Evolutionary conservation across 352 stramenopile genomes (phyloP), one percentile per base, ranked within the genome.

Genomic region (Aphanomyces astaci): DNA sequence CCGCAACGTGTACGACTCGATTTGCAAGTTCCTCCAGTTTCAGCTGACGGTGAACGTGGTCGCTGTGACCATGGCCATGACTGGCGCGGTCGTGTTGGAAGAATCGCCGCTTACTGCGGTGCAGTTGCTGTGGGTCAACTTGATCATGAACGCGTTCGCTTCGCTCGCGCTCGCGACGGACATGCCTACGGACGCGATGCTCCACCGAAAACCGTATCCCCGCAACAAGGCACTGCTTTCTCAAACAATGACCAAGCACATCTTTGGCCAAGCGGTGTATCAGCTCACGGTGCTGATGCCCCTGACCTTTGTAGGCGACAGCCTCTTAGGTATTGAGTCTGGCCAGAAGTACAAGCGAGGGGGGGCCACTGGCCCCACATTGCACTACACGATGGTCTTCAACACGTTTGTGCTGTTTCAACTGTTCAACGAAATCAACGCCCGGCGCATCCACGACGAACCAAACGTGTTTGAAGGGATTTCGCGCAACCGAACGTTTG

Each of bases 1-100:
- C 7, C 81, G 96, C 49, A 97, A 95, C 63, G 92, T 98, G 17
- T 98, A 98, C 78, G 95, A 98, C 74, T 98, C 95, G 70, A 98
- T 98, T 64, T 75, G 87, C 52, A n/a, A n/a, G n/a, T n/a, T n/a
- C n/a, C n/a, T n/a, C n/a, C n/a, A n/a, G n/a, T n/a, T 98, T 72
- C 93, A 98, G 75, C 77, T 98, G 52, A 98, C 94, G 5, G 90
- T 98, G 5, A 98, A 98, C 73, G 82, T 98, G 49, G 87, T 96
- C 10, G 96, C 89, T 0, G 80, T 98, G 31, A 84, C 80, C 39
- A 75, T 98, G n/a, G 93, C 91, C 13, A 97, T 97, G 64, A 69
- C 98, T 30, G 89, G 86, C 27, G 87, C 90, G 1, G 74, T 86
- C 25, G 60, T 76, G 5, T 62, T 87, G 17, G 72, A 84, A 30